Evolutionary conservation across 2,329 filamentous ascomycete genomes (phyloP), one percentile per base, ranked within the genome.

Genomic region (Elsinoe necatrix): DNA sequence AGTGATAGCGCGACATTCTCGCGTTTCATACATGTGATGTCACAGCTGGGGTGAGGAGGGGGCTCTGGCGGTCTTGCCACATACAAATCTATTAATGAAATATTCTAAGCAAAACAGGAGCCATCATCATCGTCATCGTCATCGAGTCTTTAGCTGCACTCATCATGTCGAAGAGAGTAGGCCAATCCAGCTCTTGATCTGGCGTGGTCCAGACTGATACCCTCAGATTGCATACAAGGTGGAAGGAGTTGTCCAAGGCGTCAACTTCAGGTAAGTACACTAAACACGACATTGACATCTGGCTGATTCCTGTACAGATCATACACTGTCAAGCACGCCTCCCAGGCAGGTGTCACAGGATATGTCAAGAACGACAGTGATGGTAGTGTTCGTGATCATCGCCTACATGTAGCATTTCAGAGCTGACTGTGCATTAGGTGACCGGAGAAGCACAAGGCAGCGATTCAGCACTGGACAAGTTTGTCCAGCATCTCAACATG

Each of bases 391-490:
- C 29, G 50, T 54, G 16, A 4, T n/a, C 12, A 11, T n/a, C 34
- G 14, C 12, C 34, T 4, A 37, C 4, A 4, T 7, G 34, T 7
- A n/a, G 34, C 34, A 37, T 29, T 4, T 9, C 27, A 29, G 20
- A 27, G 16, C 27, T 9, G 3, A 43, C 27, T 4, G 11, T 20
- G 18, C 25, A 31, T 21, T 16, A 95, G 89, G 91, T 97, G 47
- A 83, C 89, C 66, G 92, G 92, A 23, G 91, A 96, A 72, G 90
- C 85, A 4, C 92, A 97, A 68, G 91, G 89, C 27, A 76, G 80
- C 1, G 77, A 83, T 1, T 78, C 82, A 0, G 72, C 78, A 1
- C 69, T 97, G 23, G 72, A 82, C 54, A 80, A 82, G 56, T 86
- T 96, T 62, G 73, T 95, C 34, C 81, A 85, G 63, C 83, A 89